phyloP scores from a whole-genome alignment of 306 rosid genomes.

The Phaseolus lunatus region DNA sequence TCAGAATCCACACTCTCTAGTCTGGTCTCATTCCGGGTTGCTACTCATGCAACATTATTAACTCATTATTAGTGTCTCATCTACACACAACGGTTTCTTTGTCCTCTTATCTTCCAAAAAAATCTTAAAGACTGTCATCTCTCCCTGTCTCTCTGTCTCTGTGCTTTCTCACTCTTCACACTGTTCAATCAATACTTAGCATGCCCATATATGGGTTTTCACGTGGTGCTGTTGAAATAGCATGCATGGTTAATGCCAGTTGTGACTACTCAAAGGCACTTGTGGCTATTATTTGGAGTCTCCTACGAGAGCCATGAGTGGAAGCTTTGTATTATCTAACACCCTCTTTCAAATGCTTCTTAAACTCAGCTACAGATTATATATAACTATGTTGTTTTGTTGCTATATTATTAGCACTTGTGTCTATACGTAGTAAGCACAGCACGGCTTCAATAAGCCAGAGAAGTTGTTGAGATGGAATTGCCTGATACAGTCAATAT shows the following conservation, averaged over 20 bases:
- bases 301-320: conserved; percentile 63
- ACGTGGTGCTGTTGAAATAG: conserved; percentile 60
- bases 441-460: neutral
- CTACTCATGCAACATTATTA: conserved; percentile 26
- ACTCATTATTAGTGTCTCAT: conserved; percentile 31
- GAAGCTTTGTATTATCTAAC: conserved; percentile 72
- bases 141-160: conserved; percentile 11
- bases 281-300: conserved; percentile 65
- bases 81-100: conserved; percentile 23
- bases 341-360: neutral
- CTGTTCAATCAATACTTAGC: conserved; percentile 54
- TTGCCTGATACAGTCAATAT: neutral
- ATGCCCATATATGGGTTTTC: conserved; percentile 52
- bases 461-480: conserved; percentile 5
- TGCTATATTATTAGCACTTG: neutral
- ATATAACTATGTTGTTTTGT: neutral
- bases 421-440: neutral
- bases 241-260: conserved; percentile 64
- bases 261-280: conserved; percentile 70
- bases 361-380: neutral
- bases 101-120: conserved; percentile 38
- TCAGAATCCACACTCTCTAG: conserved; percentile 30
- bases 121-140: neutral
- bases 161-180: conserved; percentile 18
- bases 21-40: conserved; percentile 40